Conservation (phyloP, 1,139 yeast genomes). For the Suzukiozyma palmioleophila region DNA sequence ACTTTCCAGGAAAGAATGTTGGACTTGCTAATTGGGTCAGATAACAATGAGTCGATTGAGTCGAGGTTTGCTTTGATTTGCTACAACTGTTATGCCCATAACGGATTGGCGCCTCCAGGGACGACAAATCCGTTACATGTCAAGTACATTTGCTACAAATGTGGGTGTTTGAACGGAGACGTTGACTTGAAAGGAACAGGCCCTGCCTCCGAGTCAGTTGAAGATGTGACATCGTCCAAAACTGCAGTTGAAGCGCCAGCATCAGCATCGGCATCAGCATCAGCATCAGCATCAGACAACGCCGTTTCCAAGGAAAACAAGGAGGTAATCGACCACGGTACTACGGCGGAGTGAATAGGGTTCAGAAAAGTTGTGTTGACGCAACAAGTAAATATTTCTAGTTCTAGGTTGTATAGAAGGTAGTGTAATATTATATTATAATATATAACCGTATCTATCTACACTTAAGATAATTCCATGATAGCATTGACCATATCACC, state of each 20-base stretch:
- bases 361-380: background rate
- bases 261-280: too few relatives aligned
- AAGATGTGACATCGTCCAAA: too few relatives aligned
- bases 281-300: too few relatives aligned
- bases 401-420: too few relatives aligned
- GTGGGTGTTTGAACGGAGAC: slow-evolving; percentile 57
- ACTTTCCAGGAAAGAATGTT: slow-evolving; percentile 41
- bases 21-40: slow-evolving; percentile 65
- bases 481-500: slow-evolving; percentile 96
- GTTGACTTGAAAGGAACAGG: slow-evolving; percentile 7
- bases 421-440: background rate
- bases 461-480: slow-evolving; percentile 69
- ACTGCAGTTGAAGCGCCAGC: too few relatives aligned
- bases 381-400: too few relatives aligned
- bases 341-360: background rate
- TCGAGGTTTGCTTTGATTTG: slow-evolving; percentile 74
- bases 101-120: slow-evolving; percentile 82
- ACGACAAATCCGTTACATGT: slow-evolving; percentile 48
- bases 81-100: slow-evolving; percentile 57
- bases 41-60: slow-evolving; percentile 58
- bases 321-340: background rate
- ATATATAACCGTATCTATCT: background rate
- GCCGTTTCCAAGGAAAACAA: background rate
- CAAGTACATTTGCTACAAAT: slow-evolving; percentile 65
- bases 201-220: background rate